A percentile compares a stretch with the other conserved stretches of the same genome.
phyloP scores from a whole-genome alignment of 164 flowering plant genomes.

The Macadamia tetraphylla region DNA sequence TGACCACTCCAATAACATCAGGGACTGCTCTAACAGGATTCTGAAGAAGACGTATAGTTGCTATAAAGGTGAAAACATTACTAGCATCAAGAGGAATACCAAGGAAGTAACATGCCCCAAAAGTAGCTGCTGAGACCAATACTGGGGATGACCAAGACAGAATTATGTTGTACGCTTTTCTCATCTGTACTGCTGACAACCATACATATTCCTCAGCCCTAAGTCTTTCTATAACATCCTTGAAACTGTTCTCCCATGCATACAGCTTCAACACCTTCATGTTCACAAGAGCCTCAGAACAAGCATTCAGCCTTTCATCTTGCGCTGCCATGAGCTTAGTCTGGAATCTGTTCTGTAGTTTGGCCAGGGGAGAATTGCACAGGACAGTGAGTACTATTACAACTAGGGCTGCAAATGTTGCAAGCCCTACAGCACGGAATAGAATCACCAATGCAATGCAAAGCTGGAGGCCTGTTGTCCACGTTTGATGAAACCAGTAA shows the following conservation, averaged over 20 bases:
- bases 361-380: conserved; percentile 45
- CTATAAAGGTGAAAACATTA: conserved; percentile 52
- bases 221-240: conserved; percentile 31
- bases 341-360: conserved; percentile 43
- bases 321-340: conserved; percentile 43
- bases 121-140: conserved; percentile 47
- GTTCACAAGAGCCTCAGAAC: conserved; percentile 45
- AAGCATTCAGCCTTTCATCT: conserved; percentile 44
- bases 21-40: conserved; percentile 44
- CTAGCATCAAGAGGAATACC: conserved; percentile 38
- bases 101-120: conserved; percentile 49
- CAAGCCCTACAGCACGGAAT: conserved; percentile 33
- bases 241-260: conserved; percentile 56
- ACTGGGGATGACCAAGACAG: conserved; percentile 51
- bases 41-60: conserved; percentile 46
- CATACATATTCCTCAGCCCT: conserved; percentile 36
- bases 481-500: conserved; percentile 47
- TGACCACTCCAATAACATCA: conserved; percentile 41
- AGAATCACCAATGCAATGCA: conserved; percentile 37
- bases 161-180: conserved; percentile 31
- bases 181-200: conserved; percentile 35
- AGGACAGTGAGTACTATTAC: conserved; percentile 35
- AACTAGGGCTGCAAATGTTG: conserved; percentile 41
- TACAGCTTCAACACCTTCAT: conserved; percentile 57
- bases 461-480: conserved; percentile 49